These are phyloP conservation scores for Mycena amicta DNA, from an alignment of 768 basidiomycete genomes.

Conservation along the genomic window DNA sequence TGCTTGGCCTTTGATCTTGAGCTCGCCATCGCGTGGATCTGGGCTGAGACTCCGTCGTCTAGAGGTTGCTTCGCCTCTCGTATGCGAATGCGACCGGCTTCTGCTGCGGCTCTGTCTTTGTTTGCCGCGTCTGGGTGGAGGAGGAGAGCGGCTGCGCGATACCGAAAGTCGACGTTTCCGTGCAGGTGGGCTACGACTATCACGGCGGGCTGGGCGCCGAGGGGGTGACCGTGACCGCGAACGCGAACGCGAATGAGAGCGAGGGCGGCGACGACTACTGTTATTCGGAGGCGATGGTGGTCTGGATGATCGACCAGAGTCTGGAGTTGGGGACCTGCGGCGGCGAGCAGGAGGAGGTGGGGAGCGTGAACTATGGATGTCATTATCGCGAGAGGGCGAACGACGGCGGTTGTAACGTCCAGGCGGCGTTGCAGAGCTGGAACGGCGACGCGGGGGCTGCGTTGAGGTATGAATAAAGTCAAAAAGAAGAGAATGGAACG, in stretches of 20 bases:
- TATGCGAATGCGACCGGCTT: too few species aligned
- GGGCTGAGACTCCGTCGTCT: constrained; percentile 11
- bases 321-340: constrained; percentile 29
- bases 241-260: constrained; percentile 50
- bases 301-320: constrained; percentile 20
- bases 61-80: too few species aligned
- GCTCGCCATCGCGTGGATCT: constrained; percentile 37
- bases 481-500: constrained; percentile 25
- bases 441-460: constrained; percentile 52
- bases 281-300: constrained; percentile 29
- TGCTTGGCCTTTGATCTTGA: constrained; percentile 79
- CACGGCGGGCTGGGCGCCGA: constrained; percentile 35
- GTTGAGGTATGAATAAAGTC: constrained; percentile 23
- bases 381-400: constrained; percentile 39
- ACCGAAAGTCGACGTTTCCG: constrained; percentile 46
- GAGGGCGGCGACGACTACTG: constrained; percentile 36
- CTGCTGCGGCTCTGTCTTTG: constrained; percentile 22
- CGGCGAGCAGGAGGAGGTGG: constrained; percentile 28
- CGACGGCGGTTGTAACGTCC: constrained; percentile 41
- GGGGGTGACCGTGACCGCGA: constrained; percentile 57
- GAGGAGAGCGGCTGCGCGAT: constrained; percentile 44
- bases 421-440: constrained; percentile 40
- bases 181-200: constrained; percentile 60
- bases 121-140: constrained; percentile 42
- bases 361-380: constrained; percentile 37